These are phyloP conservation scores for Areca catechu DNA, from an alignment of 176 grass and related monocot species.

Conservation along the genomic window DNA sequence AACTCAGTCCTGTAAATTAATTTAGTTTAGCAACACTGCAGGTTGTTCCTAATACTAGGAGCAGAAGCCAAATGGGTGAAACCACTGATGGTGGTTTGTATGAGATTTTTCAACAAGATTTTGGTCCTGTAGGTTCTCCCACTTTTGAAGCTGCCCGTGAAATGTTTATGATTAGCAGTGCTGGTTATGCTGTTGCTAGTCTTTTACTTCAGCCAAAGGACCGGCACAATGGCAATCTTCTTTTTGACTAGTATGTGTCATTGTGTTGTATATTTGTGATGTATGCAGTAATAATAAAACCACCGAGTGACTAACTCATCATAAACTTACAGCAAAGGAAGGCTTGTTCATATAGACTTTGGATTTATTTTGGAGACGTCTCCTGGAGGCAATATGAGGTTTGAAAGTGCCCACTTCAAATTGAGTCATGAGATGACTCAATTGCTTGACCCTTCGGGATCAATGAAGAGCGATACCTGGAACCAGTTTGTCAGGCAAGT, in stretches of 20 bases:
- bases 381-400: slow-evolving; percentile 94
- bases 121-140: slow-evolving; percentile 85
- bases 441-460: slow-evolving; percentile 91
- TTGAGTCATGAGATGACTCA: slow-evolving; percentile 99
- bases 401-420: slow-evolving; percentile 99
- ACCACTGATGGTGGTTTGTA: slow-evolving; percentile 96
- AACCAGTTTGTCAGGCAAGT: slow-evolving; percentile 90
- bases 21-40: slow-evolving; percentile 29
- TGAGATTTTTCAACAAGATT: slow-evolving; percentile 99
- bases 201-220: slow-evolving; percentile 97
- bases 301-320: slow-evolving; percentile 17
- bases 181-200: slow-evolving; percentile 98
- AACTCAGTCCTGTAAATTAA: not conserved
- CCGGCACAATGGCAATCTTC: slow-evolving; percentile 98
- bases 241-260: slow-evolving; percentile 76
- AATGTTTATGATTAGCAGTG: slow-evolving; percentile 98
- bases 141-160: slow-evolving; percentile 88
- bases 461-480: slow-evolving; percentile 98
- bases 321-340: slow-evolving; percentile 80
- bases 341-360: slow-evolving; percentile 99
- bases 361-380: slow-evolving; percentile 99
- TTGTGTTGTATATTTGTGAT: slow-evolving; percentile 14
- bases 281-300: slow-evolving; percentile 13
- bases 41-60: slow-evolving; percentile 94
- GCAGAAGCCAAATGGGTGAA: slow-evolving; percentile 99